Base-by-base conservation (phyloP, 2,329 filamentous ascomycete species). In the Aspergillus pseudoviridinutans region DNA sequence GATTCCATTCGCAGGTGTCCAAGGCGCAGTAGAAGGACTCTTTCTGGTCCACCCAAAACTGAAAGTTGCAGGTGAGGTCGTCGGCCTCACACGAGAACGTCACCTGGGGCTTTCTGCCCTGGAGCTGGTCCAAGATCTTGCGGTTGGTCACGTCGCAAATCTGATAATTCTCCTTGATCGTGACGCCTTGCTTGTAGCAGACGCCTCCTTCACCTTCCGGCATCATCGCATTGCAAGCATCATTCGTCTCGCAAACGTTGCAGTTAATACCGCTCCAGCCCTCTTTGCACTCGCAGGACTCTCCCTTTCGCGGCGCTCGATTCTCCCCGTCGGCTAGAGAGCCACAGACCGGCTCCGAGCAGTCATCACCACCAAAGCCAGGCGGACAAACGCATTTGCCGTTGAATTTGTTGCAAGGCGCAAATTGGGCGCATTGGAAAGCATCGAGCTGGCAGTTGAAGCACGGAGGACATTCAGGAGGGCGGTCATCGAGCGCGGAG, bases 221-320 rank as follows among this genome's bases (percentile, higher is more conserved):
- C 87, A 96, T 96, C 75, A 99, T 80, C 35, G 90, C 87, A 71
- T 94, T 86, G 70, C 94, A 99, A 17, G 90, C 92, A 64, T 88
- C 80, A 72, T 97, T 83, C 3, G 87, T 86, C 59, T 88, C 87
- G 76, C 94, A 99, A 56, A 99, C 91, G 68, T 94, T 99, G 84
- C 94, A 99, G 80, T 99, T 99, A 78, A 99, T 93, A 62, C 94
- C 94, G 44, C 85, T 85, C 94, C 94, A 99, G 56, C 94, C 94
- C 41, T 96, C 90, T 70, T 92, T 89, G 74, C 94, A 99, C 46
- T 91, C 79, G 77, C 94, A 99, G 44, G 81, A 79, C 57, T 86
- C 82, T 61, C 85, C 86, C 53, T 85, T 79, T 70, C 94, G 85
- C 71, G 90, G 87, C 24, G 87, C 84, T 65, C 94, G 84, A 67